Conservation (phyloP, 2,329 filamentous ascomycete genomes). For the Trichophyton mentagrophytes region DNA sequence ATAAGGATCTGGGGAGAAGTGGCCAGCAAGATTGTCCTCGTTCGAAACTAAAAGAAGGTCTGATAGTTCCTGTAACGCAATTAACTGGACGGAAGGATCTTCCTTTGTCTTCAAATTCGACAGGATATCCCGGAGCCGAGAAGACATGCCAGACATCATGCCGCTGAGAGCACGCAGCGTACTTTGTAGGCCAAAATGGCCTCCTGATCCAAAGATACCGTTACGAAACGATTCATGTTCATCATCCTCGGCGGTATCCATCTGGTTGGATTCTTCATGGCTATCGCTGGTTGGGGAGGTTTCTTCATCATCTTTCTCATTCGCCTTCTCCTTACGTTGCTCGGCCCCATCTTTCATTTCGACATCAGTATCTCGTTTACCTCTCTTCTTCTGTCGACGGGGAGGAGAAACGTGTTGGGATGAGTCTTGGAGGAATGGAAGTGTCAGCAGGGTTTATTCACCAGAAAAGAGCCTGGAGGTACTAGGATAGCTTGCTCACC, state of each 20-base stretch:
- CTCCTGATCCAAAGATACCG: conserved; percentile 52
- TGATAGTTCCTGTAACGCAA: conserved; percentile 84
- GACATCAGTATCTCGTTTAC: conserved; percentile 50
- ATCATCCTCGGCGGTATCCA: conserved; percentile 51
- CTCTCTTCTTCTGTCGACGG: conserved; percentile 43
- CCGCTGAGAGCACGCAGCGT: conserved; percentile 79
- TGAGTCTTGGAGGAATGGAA: not conserved
- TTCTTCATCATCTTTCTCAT: conserved; percentile 40
- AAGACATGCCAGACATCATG: conserved; percentile 77
- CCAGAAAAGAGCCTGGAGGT: too few species aligned
- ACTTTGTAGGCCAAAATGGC: conserved; percentile 56
- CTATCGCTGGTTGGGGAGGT: conserved; percentile 51
- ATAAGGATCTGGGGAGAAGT: conserved; percentile 87
- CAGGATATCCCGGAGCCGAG: conserved; percentile 65
- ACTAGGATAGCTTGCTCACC: conserved; percentile 25
- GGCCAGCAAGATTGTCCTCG: conserved; percentile 88
- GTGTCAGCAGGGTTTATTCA: not conserved
- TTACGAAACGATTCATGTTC: conserved; percentile 50
- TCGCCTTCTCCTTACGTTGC: conserved; percentile 29
- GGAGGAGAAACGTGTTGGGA: conserved; percentile 21
- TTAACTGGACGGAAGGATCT: conserved; percentile 74
- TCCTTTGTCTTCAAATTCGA: conserved; percentile 68
- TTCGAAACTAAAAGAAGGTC: conserved; percentile 89
- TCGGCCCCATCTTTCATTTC: conserved; percentile 59
- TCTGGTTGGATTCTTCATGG: conserved; percentile 51